Base-by-base conservation (phyloP, 163 green algal species). In the Chlorella variabilis region DNA sequence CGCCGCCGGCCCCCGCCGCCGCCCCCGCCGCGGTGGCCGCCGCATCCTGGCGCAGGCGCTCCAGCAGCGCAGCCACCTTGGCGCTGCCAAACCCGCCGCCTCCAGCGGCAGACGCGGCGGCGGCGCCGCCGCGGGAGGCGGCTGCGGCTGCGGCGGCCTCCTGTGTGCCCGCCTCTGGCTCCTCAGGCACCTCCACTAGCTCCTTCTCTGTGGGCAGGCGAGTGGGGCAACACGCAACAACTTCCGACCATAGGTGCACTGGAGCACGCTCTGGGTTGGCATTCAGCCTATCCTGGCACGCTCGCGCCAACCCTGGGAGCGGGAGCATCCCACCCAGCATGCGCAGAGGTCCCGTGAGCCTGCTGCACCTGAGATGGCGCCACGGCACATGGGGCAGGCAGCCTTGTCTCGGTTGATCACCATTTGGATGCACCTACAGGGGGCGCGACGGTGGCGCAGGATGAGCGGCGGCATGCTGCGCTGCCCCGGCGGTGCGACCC, bases 391-490 rank as follows among this genome's bases (percentile, higher is more conserved):
- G 21, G 89, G 89, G 86, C 89, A 93, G 27, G 61, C 33, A 17
- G 82, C 74, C 78, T 90, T 90, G 80, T 88, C 85, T 0, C 75
- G 33, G 18, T 59, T 58, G 17, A 91, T 86, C 8, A 86, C 84
- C 33, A 23, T 54, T 49, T 88, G 58, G 73, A 93, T 93, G 81
- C 90, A 91, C n/a, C n/a, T n/a, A n/a, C n/a, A n/a, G n/a, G n/a
- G n/a, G n/a, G n/a, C n/a, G n/a, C n/a, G n/a, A n/a, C n/a, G n/a
- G n/a, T n/a, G n/a, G n/a, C n/a, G n/a, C n/a, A n/a, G n/a, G n/a
- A n/a, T n/a, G n/a, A n/a, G n/a, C n/a, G n/a, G n/a, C n/a, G n/a
- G n/a, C n/a, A n/a, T n/a, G n/a, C n/a, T n/a, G n/a, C n/a, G n/a
- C n/a, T n/a, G n/a, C n/a, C n/a, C n/a, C n/a, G n/a, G n/a, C n/a